Evolutionary conservation across 257 asterid genomes (phyloP).

Genomic region (Plantago elongata): DNA sequence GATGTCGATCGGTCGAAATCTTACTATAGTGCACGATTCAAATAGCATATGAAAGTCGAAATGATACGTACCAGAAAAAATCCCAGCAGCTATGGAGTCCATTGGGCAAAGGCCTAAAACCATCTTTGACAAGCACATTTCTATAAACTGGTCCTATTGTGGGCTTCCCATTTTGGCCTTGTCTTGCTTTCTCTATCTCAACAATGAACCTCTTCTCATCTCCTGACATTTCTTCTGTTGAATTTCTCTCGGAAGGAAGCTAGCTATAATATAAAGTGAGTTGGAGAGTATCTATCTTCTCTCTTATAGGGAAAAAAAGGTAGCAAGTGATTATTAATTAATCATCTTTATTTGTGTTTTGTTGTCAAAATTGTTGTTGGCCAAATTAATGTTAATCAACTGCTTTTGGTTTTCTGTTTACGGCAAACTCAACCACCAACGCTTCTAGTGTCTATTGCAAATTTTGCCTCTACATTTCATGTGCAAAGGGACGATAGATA

Average conservation of each 20-base stretch:
- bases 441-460: conserved; percentile 27
- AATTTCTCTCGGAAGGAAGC: neutral
- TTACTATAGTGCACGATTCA: neutral
- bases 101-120: conserved; percentile 52
- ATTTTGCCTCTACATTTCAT: conserved; percentile 18
- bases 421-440: conserved; percentile 30
- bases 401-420: conserved; percentile 3
- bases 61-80: conserved; percentile 47
- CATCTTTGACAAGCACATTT: conserved; percentile 48
- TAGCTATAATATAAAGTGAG: too few species aligned
- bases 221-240: conserved; percentile 19
- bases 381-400: conserved; percentile 26
- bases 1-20: neutral
- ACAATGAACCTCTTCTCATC: conserved; percentile 38
- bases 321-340: too few species aligned
- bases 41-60: neutral
- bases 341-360: neutral
- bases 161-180: conserved; percentile 51
- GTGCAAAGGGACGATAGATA: neutral
- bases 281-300: too few species aligned
- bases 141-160: conserved; percentile 68
- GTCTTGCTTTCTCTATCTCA: conserved; percentile 55
- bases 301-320: conserved; percentile 17
- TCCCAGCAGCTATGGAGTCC: conserved; percentile 69
- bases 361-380: conserved; percentile 34